A percentile compares a stretch with the other conserved stretches of the same genome.
Conservation (phyloP, 495 filamentous ascomycete species). For the Penicillium steckii region DNA sequence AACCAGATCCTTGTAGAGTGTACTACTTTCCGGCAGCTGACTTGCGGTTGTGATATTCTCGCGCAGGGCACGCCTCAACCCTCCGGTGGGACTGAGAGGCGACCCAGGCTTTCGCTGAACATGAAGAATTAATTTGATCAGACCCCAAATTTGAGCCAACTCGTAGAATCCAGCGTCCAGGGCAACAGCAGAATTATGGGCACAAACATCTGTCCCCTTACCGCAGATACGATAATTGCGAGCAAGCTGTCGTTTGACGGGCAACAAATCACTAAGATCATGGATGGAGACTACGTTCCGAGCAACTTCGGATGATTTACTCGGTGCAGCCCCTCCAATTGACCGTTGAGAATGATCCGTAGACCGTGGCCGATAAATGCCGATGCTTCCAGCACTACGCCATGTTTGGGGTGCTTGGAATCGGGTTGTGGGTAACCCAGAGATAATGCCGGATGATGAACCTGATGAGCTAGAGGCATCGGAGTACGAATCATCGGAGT, state of each 20-base stretch:
- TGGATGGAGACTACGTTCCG: constrained; percentile 68
- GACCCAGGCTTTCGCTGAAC: constrained; percentile 61
- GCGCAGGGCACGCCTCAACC: constrained; percentile 14
- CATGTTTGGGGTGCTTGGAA: constrained; percentile 55
- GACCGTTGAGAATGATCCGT: constrained; percentile 57
- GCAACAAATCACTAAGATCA: constrained; percentile 63
- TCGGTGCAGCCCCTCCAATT: constrained; percentile 40
- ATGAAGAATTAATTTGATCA: constrained; percentile 72
- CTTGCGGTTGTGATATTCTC: constrained; percentile 24
- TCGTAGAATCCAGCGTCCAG: constrained; percentile 70
- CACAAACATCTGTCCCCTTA: constrained; percentile 72
- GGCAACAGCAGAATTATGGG: constrained; percentile 78
- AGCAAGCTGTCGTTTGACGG: constrained; percentile 74
- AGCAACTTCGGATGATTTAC: constrained; percentile 35
- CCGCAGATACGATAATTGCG: constrained; percentile 81
- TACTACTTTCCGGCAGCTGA: constrained; percentile 3
- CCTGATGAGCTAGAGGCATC: constrained; percentile 72
- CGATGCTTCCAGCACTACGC: constrained; percentile 47
- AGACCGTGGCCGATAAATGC: constrained; percentile 46
- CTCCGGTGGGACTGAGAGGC: constrained; percentile 48
- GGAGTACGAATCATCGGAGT: constrained; percentile 65
- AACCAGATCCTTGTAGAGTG: constrained; percentile 18
- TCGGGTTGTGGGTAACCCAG: constrained; percentile 38
- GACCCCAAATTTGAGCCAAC: constrained; percentile 79
- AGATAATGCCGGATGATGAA: constrained; percentile 60